These are phyloP conservation scores for Phytophthora tentaculata DNA, from an alignment of 352 stramenopile genomes.

Conservation along the genomic window DNA sequence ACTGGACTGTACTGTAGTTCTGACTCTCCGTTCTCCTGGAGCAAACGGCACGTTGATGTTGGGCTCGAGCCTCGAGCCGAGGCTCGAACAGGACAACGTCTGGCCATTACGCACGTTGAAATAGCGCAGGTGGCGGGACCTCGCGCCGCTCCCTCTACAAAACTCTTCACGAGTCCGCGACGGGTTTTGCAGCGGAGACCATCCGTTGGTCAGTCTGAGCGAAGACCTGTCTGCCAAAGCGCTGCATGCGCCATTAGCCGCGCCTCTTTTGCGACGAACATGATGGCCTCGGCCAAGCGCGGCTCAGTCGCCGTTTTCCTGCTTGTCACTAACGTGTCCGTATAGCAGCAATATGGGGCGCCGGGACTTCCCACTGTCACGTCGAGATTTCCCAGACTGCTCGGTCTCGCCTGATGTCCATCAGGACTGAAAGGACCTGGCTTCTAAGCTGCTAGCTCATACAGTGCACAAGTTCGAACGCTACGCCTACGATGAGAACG, in stretches of 20 bases:
- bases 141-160: slow-evolving; percentile 6
- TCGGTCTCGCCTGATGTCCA: slow-evolving; percentile 42
- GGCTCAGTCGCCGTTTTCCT: slow-evolving; percentile 23
- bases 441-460: slow-evolving; percentile 50
- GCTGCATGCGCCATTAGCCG: slow-evolving; percentile 12
- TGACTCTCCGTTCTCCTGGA: not conserved
- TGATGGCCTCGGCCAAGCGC: slow-evolving; percentile 16
- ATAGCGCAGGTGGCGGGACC: slow-evolving; percentile 26
- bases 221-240: slow-evolving; percentile 23
- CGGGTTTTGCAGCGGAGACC: slow-evolving; percentile 9
- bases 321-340: slow-evolving; percentile 7
- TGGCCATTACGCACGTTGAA: slow-evolving; percentile 17
- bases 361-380: slow-evolving; percentile 51
- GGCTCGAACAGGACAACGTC: too few species aligned
- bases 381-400: slow-evolving; percentile 48
- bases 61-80: too few species aligned
- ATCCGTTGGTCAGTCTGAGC: slow-evolving; percentile 8
- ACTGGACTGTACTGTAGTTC: too few species aligned
- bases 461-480: slow-evolving; percentile 60
- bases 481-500: slow-evolving; percentile 36
- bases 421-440: slow-evolving; percentile 42
- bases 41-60: not conserved
- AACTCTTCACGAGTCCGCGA: slow-evolving; percentile 13
- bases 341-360: slow-evolving; percentile 25
- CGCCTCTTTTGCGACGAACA: slow-evolving; percentile 28